A percentile compares a stretch with the other conserved stretches of the same genome.
Conservation (phyloP, 208 protist species). For the Willaertia magna region DNA sequence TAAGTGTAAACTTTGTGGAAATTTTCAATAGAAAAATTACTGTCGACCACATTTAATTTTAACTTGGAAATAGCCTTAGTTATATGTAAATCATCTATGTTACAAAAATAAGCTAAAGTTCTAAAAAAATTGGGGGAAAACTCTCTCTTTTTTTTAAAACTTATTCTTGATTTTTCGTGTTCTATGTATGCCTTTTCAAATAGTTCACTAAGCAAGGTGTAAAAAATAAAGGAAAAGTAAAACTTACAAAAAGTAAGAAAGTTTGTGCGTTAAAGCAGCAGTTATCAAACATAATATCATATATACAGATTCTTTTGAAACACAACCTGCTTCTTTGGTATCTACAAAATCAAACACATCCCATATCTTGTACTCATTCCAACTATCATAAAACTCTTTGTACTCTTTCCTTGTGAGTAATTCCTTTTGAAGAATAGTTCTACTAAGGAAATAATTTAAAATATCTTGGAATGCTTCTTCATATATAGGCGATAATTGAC, state of each 20-base stretch:
- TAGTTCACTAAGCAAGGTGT: no score
- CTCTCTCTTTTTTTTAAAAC: no score
- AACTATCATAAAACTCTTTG: background rate
- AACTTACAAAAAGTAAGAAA: background rate
- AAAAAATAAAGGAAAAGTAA: no score
- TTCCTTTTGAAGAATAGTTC: no score
- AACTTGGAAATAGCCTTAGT: background rate
- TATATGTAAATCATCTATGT: background rate
- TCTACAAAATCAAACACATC: background rate
- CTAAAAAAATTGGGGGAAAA: no score
- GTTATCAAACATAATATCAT: background rate
- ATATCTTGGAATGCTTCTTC: background rate
- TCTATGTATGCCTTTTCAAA: no score
- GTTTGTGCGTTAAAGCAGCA: background rate
- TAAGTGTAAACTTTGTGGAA: background rate
- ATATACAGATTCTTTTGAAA: background rate
- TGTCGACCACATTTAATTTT: background rate
- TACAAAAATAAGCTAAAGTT: background rate
- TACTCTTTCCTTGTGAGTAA: no score
- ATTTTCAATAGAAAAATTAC: no score
- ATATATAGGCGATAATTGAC: background rate
- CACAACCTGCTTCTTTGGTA: background rate
- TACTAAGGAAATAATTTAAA: background rate
- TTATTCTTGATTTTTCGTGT: no score
- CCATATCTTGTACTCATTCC: background rate